phyloP scores from a whole-genome alignment of 495 filamentous ascomycete species.

The Trichoderma orchidacearum region DNA sequence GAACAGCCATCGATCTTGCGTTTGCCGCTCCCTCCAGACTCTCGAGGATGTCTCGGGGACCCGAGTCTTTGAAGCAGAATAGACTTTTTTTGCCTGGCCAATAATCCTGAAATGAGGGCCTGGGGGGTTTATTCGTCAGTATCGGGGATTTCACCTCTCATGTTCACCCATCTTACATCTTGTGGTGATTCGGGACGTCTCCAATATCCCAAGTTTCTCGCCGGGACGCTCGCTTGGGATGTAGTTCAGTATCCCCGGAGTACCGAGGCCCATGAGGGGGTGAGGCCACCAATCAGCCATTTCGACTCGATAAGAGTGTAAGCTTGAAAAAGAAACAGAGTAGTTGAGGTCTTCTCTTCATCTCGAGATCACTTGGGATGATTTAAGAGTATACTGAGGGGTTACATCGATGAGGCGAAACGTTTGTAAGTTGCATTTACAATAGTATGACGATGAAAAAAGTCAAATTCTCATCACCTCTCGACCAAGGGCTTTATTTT shows the following conservation, averaged over 20 bases:
- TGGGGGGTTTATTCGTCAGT: neutral
- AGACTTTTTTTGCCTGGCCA: neutral
- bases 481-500: too few species aligned
- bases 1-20: constrained; percentile 2
- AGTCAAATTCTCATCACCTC: too few species aligned
- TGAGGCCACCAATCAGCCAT: neutral
- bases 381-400: neutral
- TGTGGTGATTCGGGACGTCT: neutral
- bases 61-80: neutral
- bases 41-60: neutral
- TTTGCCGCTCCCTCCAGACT: neutral
- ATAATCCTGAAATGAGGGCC: neutral
- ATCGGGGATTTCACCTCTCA: neutral
- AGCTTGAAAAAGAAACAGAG: neutral
- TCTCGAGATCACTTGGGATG: neutral
- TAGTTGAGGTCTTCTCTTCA: neutral
- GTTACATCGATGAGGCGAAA: neutral
- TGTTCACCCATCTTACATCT: neutral
- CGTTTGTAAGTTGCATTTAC: too few species aligned
- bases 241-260: neutral
- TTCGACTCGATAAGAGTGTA: neutral
- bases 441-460: too few species aligned
- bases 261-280: neutral
- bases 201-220: neutral
- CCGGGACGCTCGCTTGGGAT: neutral